A percentile compares a stretch with the other conserved stretches of the same genome.
These are phyloP conservation scores for Microbotryomycetes sp. DNA, from an alignment of 1,284 basidiomycete species.

Conservation along the genomic window DNA sequence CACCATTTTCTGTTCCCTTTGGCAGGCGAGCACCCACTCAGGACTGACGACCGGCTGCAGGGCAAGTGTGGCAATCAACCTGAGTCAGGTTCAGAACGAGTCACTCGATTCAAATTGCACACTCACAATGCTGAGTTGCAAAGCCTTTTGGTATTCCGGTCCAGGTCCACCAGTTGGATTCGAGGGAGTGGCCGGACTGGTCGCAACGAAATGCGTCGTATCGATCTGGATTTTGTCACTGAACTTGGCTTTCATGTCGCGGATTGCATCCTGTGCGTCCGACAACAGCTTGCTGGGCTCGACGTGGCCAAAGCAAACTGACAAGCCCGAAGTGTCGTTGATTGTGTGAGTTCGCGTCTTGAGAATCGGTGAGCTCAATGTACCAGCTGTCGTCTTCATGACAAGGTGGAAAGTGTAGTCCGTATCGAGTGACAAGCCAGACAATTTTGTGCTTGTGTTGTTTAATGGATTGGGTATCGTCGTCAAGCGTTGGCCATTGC, in stretches of 20 bases:
- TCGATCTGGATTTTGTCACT: constrained; percentile 91
- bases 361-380: constrained; percentile 72
- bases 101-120: too few relatives aligned
- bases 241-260: constrained; percentile 78
- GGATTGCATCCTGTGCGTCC: constrained; percentile 66
- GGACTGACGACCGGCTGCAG: constrained; percentile 38
- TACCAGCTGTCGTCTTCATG: constrained; percentile 77
- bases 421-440: constrained; percentile 70
- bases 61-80: not conserved
- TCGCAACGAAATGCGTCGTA: constrained; percentile 93
- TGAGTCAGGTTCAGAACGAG: too few relatives aligned
- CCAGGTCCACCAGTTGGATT: constrained; percentile 55
- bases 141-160: constrained; percentile 80
- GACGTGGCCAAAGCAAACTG: constrained; percentile 83
- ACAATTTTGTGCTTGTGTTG: constrained; percentile 83
- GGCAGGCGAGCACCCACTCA: constrained; percentile 40
- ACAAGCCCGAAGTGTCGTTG: constrained; percentile 84
- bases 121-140: constrained; percentile 62
- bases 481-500: constrained; percentile 79
- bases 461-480: constrained; percentile 69
- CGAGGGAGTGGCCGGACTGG: constrained; percentile 59
- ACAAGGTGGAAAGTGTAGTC: constrained; percentile 89
- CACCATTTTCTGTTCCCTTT: constrained; percentile 37
- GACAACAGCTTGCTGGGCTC: constrained; percentile 67
- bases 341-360: constrained; percentile 83